Evolutionary conservation across 2,329 filamentous ascomycete genomes (phyloP), one percentile per base, ranked within the genome.

Genomic region (Talaromyces rugulosus): DNA sequence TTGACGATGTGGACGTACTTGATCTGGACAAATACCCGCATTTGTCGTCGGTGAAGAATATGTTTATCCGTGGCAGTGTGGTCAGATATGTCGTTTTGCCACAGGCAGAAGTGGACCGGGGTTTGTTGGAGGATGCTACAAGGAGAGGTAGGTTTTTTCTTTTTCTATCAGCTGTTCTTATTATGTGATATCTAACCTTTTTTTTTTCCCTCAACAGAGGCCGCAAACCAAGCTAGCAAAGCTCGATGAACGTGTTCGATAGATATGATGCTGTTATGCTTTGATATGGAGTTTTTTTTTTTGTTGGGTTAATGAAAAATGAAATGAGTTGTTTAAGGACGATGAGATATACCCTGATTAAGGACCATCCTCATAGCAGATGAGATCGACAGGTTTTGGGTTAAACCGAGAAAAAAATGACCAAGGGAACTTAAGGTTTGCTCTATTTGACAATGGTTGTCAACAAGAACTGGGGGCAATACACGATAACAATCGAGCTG

Each of bases 11-110:
- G 64, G 85, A 88, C 66, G 94, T 98, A 34, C 85, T 96, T 30
- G 93, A 99, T 68, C 92, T 98, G 80, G 81, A 95, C 73, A 92
- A 93, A 78, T 98, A 97, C 75, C 95, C 95, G 57, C 95, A 99
- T 78, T 79, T 99, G 77, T 88, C 85, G 64, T 89, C 92, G 18
- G 92, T 96, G 67, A 96, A 96, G 81, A 96, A 96, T 73, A 92
- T 96, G 78, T 97, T 97, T 74, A 96, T 97, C 71, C 86, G 93
- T 71, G 93, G 93, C 34, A 96, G 91, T 61, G 93, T 96, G 52
- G 93, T 97, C 66, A 85, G 93, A 69, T 97, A 97, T 72, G 92
- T 97, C 56, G 91, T 97, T 76, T 81, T 97, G 57, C 92, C 93
- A 0, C 88, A 89, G 7, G 85, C 83, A 31, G 89, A 90, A 51